Conservation (phyloP, 2,329 filamentous ascomycete species). For the Hansfordia pulvinata region DNA sequence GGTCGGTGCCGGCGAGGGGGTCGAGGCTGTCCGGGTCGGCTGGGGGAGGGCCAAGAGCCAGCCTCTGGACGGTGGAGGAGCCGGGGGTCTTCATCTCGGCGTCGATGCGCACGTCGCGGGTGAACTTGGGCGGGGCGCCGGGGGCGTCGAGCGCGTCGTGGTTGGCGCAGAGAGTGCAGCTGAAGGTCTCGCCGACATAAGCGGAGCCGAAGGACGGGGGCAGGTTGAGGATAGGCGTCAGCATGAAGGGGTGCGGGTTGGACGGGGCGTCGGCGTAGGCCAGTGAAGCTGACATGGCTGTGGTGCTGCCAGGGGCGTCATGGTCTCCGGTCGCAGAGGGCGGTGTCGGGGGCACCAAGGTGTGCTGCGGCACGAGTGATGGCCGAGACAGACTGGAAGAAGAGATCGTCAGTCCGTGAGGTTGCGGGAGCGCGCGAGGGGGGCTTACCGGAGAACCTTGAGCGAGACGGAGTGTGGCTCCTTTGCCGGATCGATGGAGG, state of each 20-base stretch:
- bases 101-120: conserved; percentile 68
- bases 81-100: conserved; percentile 91
- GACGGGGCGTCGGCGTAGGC: conserved; percentile 42
- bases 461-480: conserved; percentile 69
- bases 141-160: conserved; percentile 46
- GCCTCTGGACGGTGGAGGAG: conserved; percentile 42
- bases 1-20: conserved; percentile 25
- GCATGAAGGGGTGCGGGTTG: conserved; percentile 41
- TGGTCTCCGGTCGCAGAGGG: conserved; percentile 23
- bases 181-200: conserved; percentile 91
- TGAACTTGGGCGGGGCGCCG: conserved; percentile 19
- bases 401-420: not conserved
- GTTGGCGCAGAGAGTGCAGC: conserved; percentile 91
- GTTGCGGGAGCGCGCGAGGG: not conserved
- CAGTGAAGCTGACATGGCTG: conserved; percentile 37
- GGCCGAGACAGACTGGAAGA: conserved; percentile 62
- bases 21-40: too few relatives aligned
- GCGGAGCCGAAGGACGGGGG: conserved; percentile 87
- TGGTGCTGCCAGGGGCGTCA: too few relatives aligned
- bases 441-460: conserved; percentile 54
- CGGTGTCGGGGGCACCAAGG: conserved; percentile 35
- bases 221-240: conserved; percentile 60
- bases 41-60: conserved; percentile 48
- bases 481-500: conserved; percentile 45
- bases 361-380: conserved; percentile 58